Evolutionary conservation across 345 rosid species (phyloP).

Genomic region (Stellera chamaejasme): DNA sequence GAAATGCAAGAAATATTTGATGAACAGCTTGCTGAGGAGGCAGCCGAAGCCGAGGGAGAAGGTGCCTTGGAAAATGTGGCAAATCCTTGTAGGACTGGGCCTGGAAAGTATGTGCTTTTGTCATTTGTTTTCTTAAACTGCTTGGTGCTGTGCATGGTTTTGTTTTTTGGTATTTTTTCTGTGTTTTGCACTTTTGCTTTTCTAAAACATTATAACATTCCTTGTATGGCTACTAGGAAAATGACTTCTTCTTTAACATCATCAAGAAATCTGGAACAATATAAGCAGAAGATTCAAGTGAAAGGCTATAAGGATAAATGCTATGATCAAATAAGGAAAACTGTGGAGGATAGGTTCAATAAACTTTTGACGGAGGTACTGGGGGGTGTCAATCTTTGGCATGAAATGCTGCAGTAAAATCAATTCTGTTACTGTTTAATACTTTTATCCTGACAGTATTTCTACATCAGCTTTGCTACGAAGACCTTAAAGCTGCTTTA

Average conservation of each 20-base stretch:
- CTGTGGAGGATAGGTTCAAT: constrained; percentile 73
- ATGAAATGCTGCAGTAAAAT: neutral
- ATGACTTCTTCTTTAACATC: constrained; percentile 40
- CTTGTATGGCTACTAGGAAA: constrained; percentile 33
- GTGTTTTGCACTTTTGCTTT: too few species aligned
- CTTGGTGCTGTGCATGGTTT: too few species aligned
- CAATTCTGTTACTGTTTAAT: constrained; percentile 12
- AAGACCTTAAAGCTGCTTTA: constrained; percentile 87
- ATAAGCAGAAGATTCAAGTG: constrained; percentile 67
- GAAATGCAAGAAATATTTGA: constrained; percentile 98
- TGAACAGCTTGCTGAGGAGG: constrained; percentile 90
- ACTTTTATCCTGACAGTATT: constrained; percentile 19
- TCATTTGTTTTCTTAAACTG: too few species aligned
- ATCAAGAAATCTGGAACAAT: constrained; percentile 51
- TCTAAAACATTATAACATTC: neutral
- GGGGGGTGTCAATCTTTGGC: neutral
- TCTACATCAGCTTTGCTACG: constrained; percentile 60
- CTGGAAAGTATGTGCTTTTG: constrained; percentile 32
- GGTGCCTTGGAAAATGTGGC: constrained; percentile 78
- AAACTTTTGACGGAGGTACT: constrained; percentile 60
- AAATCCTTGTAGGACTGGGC: constrained; percentile 73
- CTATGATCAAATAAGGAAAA: constrained; percentile 71
- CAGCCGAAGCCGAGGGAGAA: constrained; percentile 95
- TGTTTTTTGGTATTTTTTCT: too few species aligned
- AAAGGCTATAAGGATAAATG: constrained; percentile 90